A percentile compares a stretch with the other conserved stretches of the same genome.
Conservation (phyloP, 2,329 filamentous ascomycete genomes). For the Diaporthe capsici region DNA sequence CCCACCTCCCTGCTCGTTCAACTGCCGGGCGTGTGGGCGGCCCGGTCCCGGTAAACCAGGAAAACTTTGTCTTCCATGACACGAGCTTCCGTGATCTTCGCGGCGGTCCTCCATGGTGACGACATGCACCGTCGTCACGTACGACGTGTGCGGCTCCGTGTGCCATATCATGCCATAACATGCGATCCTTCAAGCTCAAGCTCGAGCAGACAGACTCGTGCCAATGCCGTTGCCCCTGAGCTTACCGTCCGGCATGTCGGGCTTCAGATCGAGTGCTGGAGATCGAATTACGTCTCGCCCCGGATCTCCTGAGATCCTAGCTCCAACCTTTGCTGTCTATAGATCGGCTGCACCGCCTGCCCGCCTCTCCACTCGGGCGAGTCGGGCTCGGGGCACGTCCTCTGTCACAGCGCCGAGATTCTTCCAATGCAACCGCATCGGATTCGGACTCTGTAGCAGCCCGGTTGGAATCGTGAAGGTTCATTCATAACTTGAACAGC, state of each 20-base stretch:
- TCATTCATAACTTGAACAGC: neutral
- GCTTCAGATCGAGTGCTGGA: neutral
- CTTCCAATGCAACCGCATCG: constrained; percentile 1
- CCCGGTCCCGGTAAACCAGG: constrained; percentile 2
- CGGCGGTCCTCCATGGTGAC: neutral
- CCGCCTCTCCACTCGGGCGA: neutral
- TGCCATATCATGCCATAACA: neutral
- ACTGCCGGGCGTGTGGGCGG: constrained; percentile 7
- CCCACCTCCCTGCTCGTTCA: constrained; percentile 7
- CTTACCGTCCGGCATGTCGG: neutral
- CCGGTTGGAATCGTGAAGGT: constrained; percentile 2
- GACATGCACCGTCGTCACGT: neutral
- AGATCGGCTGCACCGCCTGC: neutral
- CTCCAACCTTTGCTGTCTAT: neutral
- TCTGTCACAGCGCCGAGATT: neutral
- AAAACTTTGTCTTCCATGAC: neutral
- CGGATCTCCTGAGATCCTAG: constrained; percentile 2
- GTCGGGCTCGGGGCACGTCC: neutral
- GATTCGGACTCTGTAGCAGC: constrained; percentile 13
- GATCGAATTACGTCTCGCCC: neutral
- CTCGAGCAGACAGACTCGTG: no score
- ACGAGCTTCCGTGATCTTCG: neutral
- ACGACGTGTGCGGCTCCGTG: neutral
- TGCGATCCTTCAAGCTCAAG: neutral
- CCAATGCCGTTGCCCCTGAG: neutral